Base-by-base conservation (phyloP, 192 early-diverging fungal genomes). In the Backusella tarrabulga region DNA sequence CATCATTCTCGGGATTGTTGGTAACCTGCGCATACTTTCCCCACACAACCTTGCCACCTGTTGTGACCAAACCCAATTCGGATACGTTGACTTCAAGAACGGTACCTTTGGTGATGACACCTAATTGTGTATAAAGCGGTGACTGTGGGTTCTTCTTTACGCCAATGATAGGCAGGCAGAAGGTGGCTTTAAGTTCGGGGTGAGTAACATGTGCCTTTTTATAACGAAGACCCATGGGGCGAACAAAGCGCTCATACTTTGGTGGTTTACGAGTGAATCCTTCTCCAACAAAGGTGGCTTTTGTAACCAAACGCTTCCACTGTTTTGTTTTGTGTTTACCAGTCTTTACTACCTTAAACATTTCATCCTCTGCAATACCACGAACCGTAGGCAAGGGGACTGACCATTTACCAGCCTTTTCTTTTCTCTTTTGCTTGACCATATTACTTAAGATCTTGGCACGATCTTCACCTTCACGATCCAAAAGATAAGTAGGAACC, bases 341-440 rank as follows among this genome's bases (percentile, higher is more conserved):
- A 2, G 95, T 95, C 83, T 95, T 96, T 72, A 97, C 84, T 6
- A 99, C 98, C 89, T 96, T 97, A 88, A 98, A 98, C 88, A 99
- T 97, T 87, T 99, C 98, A 74, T 97, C 98, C 84, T 99, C 98
- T 70, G 97, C 96, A 88, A 99, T 96, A 70, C 97, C 98, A 75
- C 95, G 95, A 34, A 99, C 98, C 87, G 97, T 97, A 76, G 98
- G 98, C 81, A 99, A 80, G 29, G 98, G 98, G 15, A 99, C 98
- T 44, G 88, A 86, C 97, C 97, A 97, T 84, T 98, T 98, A 36
- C 96, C 97, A 21, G 97, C 97, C 90, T 98, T 98, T 86, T 99
- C 98, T 90, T 98, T 99, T 73, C 98, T 91, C 91, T 99, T 99
- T 84, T 99, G 98, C 90, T 99, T 99, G 80, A 99, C 94, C 96